phyloP scores from a whole-genome alignment of 1,139 yeast genomes.

The Yamadazyma blattariae region DNA sequence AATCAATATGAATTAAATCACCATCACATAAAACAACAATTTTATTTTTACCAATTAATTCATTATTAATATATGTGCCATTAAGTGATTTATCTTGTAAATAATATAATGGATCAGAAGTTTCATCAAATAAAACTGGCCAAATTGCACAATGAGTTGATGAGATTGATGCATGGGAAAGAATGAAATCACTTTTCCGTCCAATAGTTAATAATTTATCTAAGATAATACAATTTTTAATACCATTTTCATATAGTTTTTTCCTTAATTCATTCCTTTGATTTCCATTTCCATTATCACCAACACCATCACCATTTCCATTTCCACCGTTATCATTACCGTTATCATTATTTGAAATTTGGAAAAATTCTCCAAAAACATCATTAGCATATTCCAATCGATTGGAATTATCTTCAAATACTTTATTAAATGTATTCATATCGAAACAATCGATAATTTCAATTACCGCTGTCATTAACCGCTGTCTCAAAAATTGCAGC shows the following conservation, averaged over 20 bases:
- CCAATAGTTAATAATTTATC: background rate
- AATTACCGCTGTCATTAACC: background rate
- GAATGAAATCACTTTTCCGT: background rate
- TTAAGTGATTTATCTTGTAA: conserved; percentile 53
- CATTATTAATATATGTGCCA: conserved; percentile 48
- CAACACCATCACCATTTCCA: too few relatives aligned
- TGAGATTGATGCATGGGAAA: conserved; percentile 25
- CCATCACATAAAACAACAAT: conserved; percentile 40
- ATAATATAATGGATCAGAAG: conserved; percentile 47
- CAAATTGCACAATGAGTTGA: conserved; percentile 46
- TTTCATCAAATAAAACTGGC: conserved; percentile 49
- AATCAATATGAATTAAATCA: conserved; percentile 40
- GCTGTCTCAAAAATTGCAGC: too few relatives aligned
- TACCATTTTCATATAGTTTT: too few relatives aligned
- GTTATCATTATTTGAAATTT: too few relatives aligned
- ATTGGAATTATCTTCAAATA: background rate
- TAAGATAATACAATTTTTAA: background rate
- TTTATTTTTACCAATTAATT: conserved; percentile 25
- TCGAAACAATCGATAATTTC: background rate
- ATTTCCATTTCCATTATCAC: too few relatives aligned
- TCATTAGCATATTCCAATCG: background rate
- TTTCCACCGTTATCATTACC: background rate
- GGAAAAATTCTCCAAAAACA: background rate
- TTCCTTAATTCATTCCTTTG: too few relatives aligned
- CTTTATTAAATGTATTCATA: background rate